phyloP scores from a whole-genome alignment of 495 filamentous ascomycete genomes.

The Aspergillus taichungensis region DNA sequence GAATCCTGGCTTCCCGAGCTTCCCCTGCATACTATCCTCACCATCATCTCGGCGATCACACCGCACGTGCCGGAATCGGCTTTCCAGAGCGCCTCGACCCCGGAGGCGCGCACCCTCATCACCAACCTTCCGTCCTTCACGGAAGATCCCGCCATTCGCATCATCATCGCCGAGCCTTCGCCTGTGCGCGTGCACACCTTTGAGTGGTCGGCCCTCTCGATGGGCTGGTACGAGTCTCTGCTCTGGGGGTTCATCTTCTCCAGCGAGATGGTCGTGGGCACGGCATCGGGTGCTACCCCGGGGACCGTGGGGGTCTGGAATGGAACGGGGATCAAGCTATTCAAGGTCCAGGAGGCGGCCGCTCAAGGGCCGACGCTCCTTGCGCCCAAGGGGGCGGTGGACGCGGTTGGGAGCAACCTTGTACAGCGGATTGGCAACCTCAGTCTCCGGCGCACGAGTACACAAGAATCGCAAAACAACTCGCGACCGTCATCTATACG shows the following conservation, averaged over 20 bases:
- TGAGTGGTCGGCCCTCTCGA: constrained; percentile 84
- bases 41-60: constrained; percentile 54
- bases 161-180: constrained; percentile 59
- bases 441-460: constrained; percentile 41
- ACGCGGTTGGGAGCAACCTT: constrained; percentile 88
- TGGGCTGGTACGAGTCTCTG: constrained; percentile 94
- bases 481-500: constrained; percentile 26
- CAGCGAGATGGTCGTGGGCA: constrained; percentile 74
- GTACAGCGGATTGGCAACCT: constrained; percentile 81
- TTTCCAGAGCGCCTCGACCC: constrained; percentile 23
- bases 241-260: constrained; percentile 95
- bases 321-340: constrained; percentile 76
- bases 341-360: constrained; percentile 79
- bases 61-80: constrained; percentile 38
- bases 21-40: constrained; percentile 83
- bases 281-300: constrained; percentile 37
- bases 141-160: constrained; percentile 53
- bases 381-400: constrained; percentile 82
- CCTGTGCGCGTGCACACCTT: constrained; percentile 78
- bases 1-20: constrained; percentile 90
- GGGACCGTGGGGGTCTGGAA: constrained; percentile 97
- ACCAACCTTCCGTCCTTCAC: constrained; percentile 49
- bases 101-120: constrained; percentile 32
- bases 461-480: constrained; percentile 23
- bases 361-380: constrained; percentile 72